These are phyloP conservation scores for Penicillium griseofulvum DNA, from an alignment of 2,329 filamentous ascomycete species.

Conservation along the genomic window DNA sequence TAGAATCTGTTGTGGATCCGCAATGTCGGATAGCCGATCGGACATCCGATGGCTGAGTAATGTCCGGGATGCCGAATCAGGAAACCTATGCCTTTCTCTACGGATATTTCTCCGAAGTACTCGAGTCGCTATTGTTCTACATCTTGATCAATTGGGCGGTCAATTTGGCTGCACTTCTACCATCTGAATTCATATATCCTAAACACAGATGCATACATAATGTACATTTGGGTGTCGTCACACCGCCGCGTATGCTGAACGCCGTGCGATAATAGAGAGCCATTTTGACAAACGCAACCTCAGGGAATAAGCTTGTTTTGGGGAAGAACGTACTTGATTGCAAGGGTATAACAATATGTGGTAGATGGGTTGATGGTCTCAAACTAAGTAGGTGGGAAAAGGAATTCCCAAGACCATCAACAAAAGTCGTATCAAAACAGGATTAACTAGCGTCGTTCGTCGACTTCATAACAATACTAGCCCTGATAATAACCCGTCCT, in stretches of 20 bases:
- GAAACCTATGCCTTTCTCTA: neutral
- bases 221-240: neutral
- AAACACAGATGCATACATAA: neutral
- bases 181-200: neutral
- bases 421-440: neutral
- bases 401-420: neutral
- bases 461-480: neutral
- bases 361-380: neutral
- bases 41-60: constrained; percentile 15
- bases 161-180: neutral
- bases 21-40: constrained; percentile 23
- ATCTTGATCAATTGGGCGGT: neutral
- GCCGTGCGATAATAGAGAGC: neutral
- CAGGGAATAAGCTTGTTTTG: neutral
- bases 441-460: neutral
- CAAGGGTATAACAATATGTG: neutral
- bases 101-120: neutral
- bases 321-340: neutral
- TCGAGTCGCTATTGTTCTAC: neutral
- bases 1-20: constrained; percentile 12
- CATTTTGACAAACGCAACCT: neutral
- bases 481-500: neutral
- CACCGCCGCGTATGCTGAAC: neutral
- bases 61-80: neutral
- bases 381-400: neutral